Evolutionary conservation across 768 basidiomycete species (phyloP).

Genomic region (Suillus discolor): DNA sequence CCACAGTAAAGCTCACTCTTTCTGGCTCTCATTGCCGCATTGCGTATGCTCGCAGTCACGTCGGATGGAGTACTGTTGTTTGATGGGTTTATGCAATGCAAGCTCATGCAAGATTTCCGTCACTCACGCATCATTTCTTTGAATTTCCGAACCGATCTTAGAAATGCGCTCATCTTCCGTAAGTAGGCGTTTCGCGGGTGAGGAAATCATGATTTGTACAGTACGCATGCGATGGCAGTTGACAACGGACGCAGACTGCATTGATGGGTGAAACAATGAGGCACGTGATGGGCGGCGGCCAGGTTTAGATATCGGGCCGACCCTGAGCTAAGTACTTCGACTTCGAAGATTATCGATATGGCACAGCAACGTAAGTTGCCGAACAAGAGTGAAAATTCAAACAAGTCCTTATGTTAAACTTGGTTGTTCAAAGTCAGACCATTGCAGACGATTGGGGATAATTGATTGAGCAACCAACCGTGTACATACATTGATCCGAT

Average conservation of each 20-base stretch:
- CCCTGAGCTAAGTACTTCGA: neutral
- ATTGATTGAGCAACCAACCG: neutral
- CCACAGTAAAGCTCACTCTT: slow-evolving; percentile 49
- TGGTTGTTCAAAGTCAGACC: slow-evolving; percentile 5
- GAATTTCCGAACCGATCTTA: slow-evolving; percentile 24
- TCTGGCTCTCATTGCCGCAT: slow-evolving; percentile 57
- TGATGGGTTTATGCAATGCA: slow-evolving; percentile 15
- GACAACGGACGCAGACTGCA: neutral
- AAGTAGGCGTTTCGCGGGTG: slow-evolving; percentile 37
- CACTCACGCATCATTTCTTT: slow-evolving; percentile 28
- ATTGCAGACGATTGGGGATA: slow-evolving; percentile 2
- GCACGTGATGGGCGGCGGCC: slow-evolving; percentile 1
- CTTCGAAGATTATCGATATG: neutral
- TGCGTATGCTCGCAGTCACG: slow-evolving; percentile 54
- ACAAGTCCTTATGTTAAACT: neutral
- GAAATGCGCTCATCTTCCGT: slow-evolving; percentile 34
- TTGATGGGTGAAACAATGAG: neutral
- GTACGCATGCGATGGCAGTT: neutral
- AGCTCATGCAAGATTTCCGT: slow-evolving; percentile 14
- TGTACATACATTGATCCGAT: slow-evolving; percentile 1
- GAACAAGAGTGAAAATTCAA: neutral
- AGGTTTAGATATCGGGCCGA: neutral
- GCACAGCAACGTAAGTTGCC: neutral
- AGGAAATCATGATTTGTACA: slow-evolving; percentile 18
- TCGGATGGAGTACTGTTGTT: slow-evolving; percentile 47